These are phyloP conservation scores for Rubus idaeus DNA, from an alignment of 306 rosid species.

Conservation along the genomic window DNA sequence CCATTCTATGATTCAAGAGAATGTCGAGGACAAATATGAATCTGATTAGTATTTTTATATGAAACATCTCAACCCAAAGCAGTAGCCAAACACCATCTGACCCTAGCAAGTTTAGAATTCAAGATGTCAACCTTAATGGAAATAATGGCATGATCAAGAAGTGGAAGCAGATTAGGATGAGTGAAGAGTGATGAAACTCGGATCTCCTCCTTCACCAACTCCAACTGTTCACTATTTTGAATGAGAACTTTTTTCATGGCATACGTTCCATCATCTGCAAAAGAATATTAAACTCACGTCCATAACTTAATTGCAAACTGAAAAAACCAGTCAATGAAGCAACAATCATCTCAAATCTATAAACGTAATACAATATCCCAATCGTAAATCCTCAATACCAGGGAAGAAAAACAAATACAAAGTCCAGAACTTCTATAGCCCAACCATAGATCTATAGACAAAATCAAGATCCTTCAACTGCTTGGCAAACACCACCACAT, in stretches of 20 bases:
- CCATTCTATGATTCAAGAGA: background rate
- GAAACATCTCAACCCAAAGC: background rate
- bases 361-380: background rate
- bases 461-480: background rate
- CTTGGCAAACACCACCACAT: background rate
- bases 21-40: background rate
- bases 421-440: background rate
- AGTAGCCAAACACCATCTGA: background rate
- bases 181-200: slow-evolving; percentile 87
- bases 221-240: slow-evolving; percentile 88
- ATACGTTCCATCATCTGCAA: slow-evolving; percentile 84
- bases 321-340: background rate
- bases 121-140: slow-evolving; percentile 65
- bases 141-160: slow-evolving; percentile 96
- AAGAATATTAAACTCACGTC: background rate
- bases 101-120: background rate
- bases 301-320: background rate
- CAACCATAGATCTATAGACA: background rate
- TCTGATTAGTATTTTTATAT: background rate
- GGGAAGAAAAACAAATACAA: background rate
- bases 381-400: background rate
- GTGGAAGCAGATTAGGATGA: slow-evolving; percentile 96
- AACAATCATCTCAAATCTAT: background rate
- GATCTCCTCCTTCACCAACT: slow-evolving; percentile 94
- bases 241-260: slow-evolving; percentile 95